Evolutionary conservation across 2,329 filamentous ascomycete species (phyloP).

Genomic region (Diaporthe helianthi): DNA sequence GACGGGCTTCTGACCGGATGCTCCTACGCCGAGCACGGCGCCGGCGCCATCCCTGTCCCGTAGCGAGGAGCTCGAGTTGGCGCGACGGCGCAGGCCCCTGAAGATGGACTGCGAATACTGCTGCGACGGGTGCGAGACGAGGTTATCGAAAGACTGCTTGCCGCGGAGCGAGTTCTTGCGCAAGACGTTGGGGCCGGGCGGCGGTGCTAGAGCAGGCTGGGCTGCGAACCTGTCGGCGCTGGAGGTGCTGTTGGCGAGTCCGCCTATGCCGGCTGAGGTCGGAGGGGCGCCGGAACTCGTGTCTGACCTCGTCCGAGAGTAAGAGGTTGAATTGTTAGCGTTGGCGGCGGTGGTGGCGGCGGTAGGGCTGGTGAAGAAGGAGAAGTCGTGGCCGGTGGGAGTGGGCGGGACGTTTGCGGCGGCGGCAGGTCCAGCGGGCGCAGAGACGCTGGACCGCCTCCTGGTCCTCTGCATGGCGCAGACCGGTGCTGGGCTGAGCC

Average conservation of each 20-base stretch:
- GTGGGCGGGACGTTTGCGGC: slow-evolving; percentile 30
- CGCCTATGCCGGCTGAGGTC: slow-evolving; percentile 29
- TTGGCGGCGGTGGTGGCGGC: slow-evolving; percentile 19
- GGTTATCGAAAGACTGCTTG: slow-evolving; percentile 53
- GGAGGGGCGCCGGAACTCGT: slow-evolving; percentile 45
- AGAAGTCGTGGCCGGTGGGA: slow-evolving; percentile 34
- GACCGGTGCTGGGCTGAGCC: neutral
- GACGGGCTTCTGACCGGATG: slow-evolving; percentile 37
- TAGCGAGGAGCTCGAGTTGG: slow-evolving; percentile 31
- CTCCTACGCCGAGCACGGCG: slow-evolving; percentile 14
- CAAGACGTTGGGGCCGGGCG: slow-evolving; percentile 41
- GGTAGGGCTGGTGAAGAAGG: slow-evolving; percentile 34
- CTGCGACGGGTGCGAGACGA: slow-evolving; percentile 23
- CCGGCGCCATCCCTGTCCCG: slow-evolving; percentile 31
- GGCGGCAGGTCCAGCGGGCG: slow-evolving; percentile 17
- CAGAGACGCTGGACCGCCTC: slow-evolving; percentile 18
- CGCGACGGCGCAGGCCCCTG: slow-evolving; percentile 30
- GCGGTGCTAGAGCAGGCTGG: slow-evolving; percentile 36
- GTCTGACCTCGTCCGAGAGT: slow-evolving; percentile 43
- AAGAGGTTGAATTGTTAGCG: neutral
- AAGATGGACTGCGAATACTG: slow-evolving; percentile 15
- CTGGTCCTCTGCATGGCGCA: slow-evolving; percentile 24
- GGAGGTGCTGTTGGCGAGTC: slow-evolving; percentile 30
- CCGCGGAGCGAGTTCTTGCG: slow-evolving; percentile 61
- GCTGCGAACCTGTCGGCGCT: slow-evolving; percentile 27